phyloP scores from a whole-genome alignment of 805 yeast species.

The Starmerella stellata region DNA sequence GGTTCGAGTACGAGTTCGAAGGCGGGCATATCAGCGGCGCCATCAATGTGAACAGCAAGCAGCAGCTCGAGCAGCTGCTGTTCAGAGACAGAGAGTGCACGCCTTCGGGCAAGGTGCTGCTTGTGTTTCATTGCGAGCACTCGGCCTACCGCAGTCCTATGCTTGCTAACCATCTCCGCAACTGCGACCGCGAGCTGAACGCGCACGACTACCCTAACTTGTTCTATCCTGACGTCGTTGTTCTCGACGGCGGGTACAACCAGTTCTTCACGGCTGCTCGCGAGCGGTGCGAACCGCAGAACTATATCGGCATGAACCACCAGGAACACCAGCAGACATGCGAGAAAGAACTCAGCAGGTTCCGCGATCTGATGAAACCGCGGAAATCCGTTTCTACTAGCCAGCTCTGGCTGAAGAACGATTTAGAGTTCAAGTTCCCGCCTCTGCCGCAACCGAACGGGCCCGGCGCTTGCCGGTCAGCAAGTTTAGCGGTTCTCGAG shows the following conservation, averaged over 20 bases:
- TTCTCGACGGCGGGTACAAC: slow-evolving; percentile 83
- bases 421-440: not conserved
- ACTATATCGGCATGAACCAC: slow-evolving; percentile 75
- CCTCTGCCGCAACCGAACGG: not conserved
- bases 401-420: not conserved
- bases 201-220: slow-evolving; percentile 61
- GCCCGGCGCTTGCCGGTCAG: not conserved
- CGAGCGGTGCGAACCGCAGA: slow-evolving; percentile 50
- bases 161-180: slow-evolving; percentile 72
- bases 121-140: slow-evolving; percentile 89
- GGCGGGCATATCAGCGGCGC: slow-evolving; percentile 90
- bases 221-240: slow-evolving; percentile 72
- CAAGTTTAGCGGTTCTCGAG: not conserved
- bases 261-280: slow-evolving; percentile 46
- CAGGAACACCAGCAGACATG: slow-evolving; percentile 29
- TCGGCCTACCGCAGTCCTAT: slow-evolving; percentile 86
- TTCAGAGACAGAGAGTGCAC: slow-evolving; percentile 15
- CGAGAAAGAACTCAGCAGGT: slow-evolving; percentile 36
- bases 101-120: slow-evolving; percentile 27
- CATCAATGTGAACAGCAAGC: slow-evolving; percentile 52
- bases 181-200: slow-evolving; percentile 61
- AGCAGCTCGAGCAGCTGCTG: slow-evolving; percentile 44
- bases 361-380: slow-evolving; percentile 30
- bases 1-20: slow-evolving; percentile 76
- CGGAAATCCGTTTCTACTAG: slow-evolving; percentile 6